Base-by-base conservation (phyloP, 1,139 yeast genomes). In the Candida sp. region DNA sequence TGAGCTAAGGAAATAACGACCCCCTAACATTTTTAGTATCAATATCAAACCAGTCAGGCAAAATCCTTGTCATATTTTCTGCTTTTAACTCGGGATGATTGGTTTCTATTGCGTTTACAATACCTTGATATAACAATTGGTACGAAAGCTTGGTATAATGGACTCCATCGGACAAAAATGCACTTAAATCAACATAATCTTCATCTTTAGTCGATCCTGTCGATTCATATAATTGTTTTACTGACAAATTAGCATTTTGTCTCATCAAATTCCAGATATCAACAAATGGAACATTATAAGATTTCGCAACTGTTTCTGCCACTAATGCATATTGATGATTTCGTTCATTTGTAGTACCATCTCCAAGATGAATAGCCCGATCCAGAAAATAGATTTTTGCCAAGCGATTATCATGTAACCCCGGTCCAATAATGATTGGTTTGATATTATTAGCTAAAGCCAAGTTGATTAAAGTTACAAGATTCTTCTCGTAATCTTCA, bases 81-180 rank as follows among this genome's bases (percentile, higher is more conserved):
- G 81, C 74, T 2, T 61, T 49, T 3, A 64, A 59, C 27, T 81
- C 78, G 0, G 88, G 86, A 52, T 74, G 83, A 19, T 56, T 37
- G 1, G 48, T 43, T 1, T 58, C 53, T 25, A 84, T 78, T 1
- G 64, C 55, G 8, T 58, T 49, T 41, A 70, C 47, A 9, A 84
- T 45, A 32, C 63, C 71, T 8, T 73, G 64, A 53, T 61, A 83
- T 49, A 81, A 59, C 2, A 86, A 46, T 45, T 64, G 62, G 58
- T 87, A 87, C 0, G 83, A 88, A 11, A 62, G 56, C 0, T 82
- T 80, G 2, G 79, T 71, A 57, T 73, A 84, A 58, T 88, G 96
- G 36, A 88, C 63, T 0, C 96, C 96, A 55, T 86, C 93, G 8
- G 55, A 21, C 11, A 68, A 49, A 23, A 57, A 55, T 5, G 48